Percentiles rank a stretch among this genome's conserved stretches.
phyloP scores from a whole-genome alignment of 352 stramenopile genomes.

The Pythium aphanidermatum region DNA sequence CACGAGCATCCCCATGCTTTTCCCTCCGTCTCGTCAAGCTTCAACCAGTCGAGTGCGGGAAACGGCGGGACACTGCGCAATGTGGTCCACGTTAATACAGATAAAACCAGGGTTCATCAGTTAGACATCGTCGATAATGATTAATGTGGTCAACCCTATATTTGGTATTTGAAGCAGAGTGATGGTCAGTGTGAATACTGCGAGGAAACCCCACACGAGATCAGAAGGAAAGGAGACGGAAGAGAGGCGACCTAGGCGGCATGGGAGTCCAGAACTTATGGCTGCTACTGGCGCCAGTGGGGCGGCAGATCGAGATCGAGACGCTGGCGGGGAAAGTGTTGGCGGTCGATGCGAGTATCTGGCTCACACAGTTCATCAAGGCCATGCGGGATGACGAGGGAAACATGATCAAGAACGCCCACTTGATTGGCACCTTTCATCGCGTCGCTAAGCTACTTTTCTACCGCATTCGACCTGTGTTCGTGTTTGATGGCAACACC shows the following conservation, averaged over 20 bases:
- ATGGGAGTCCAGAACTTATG: conserved; percentile 99
- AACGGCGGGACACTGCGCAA: conserved; percentile 1
- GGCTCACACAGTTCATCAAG: conserved; percentile 99
- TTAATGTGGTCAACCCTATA: not conserved
- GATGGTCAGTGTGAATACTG: no score
- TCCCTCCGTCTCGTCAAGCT: conserved; percentile 11
- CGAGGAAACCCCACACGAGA: no score
- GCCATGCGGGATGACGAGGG: conserved; percentile 95
- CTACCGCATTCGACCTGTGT: conserved; percentile 96
- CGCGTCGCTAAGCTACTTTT: conserved; percentile 93
- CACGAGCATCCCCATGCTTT: conserved; percentile 24
- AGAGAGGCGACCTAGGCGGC: not conserved
- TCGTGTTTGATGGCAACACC: conserved; percentile 98
- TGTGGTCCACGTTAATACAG: conserved; percentile 8
- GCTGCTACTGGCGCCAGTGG: conserved; percentile 94
- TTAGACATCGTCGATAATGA: not conserved
- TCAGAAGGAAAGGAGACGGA: not conserved
- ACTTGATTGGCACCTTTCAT: conserved; percentile 94
- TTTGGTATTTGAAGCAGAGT: conserved; percentile 15
- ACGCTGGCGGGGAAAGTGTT: conserved; percentile 94
- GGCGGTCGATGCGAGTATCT: conserved; percentile 98
- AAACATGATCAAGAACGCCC: conserved; percentile 91
- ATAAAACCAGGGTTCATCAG: not conserved
- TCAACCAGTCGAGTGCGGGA: conserved; percentile 18
- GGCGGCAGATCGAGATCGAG: conserved; percentile 97